A percentile compares a stretch with the other conserved stretches of the same genome.
Evolutionary conservation across 129 eudicot genomes (phyloP).

Genomic region (Sambucus nigra): DNA sequence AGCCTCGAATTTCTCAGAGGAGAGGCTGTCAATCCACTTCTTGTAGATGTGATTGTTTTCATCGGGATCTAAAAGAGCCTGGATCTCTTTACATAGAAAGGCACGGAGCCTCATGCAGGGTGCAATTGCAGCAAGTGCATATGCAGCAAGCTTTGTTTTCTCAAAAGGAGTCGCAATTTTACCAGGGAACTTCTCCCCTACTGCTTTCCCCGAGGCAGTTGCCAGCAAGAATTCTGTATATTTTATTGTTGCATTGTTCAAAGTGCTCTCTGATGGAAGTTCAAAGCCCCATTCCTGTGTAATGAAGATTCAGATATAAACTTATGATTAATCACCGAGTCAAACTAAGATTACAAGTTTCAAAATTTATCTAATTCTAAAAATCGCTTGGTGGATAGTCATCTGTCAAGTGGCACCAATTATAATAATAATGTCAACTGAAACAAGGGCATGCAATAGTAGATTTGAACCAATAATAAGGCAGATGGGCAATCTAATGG

Average conservation of each 20-base stretch:
- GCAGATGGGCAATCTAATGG: too few species aligned
- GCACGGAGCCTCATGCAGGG: conserved; percentile 51
- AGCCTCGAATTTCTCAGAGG: conserved; percentile 46
- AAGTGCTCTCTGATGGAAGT: conserved; percentile 35
- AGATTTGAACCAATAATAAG: too few species aligned
- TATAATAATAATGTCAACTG: too few species aligned
- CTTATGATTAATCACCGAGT: neutral
- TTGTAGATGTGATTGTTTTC: conserved; percentile 37
- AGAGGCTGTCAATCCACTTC: conserved; percentile 42
- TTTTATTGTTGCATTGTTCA: conserved; percentile 36
- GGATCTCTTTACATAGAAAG: conserved; percentile 42
- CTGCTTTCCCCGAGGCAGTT: conserved; percentile 45
- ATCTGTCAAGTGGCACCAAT: too few species aligned
- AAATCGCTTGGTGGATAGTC: neutral
- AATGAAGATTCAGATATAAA: neutral
- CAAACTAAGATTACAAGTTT: neutral
- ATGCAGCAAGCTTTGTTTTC: conserved; percentile 50
- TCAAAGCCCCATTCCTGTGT: conserved; percentile 57
- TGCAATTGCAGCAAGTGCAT: conserved; percentile 49
- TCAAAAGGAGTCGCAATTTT: conserved; percentile 49
- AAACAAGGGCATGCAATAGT: neutral
- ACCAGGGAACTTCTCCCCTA: conserved; percentile 38
- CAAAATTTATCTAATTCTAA: neutral
- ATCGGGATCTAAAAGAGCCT: conserved; percentile 34
- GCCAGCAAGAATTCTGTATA: conserved; percentile 50